Base-by-base conservation (phyloP, 2,329 filamentous ascomycete genomes). In the Nemania sp. region DNA sequence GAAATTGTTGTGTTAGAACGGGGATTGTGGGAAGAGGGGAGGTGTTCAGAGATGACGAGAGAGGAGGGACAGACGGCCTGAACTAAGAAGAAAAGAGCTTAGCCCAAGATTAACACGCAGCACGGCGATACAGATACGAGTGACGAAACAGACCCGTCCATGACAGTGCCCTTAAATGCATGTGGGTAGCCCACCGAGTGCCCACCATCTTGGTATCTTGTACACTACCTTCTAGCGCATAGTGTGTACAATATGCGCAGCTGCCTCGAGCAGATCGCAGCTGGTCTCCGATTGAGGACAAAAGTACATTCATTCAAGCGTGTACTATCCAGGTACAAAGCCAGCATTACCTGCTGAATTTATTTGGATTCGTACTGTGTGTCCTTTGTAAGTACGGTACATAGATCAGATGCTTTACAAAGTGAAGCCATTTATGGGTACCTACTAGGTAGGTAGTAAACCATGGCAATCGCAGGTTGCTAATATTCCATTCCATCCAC, bases 41-140 rank as follows among this genome's bases (percentile, higher is more conserved):
- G 60, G 55, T 63, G 57, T 56, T 61, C 49, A 57, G 61, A 56
- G 62, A 64, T 61, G 59, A 66, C 61, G 64, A 64, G 60, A 53
- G 60, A 59, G 62, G 63, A 57, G 58, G 59, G 58, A 57, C 35
- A 53, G 52, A 40, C 32, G 43, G 58, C 47, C 42, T 35, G 54
- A 60, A 56, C 57, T 67, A 62, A 57, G 61, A 59, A 58, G 60
- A 48, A 63, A 65, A 54, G 60, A 49, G 62, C 58, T 49, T 66
- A 63, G 65, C 54, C 56, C 46, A 15, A 50, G 45, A 57, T 56
- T 46, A 57, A 32, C 37, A 29, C 25, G 25, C 25, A 29, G 55
- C 42, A 57, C 60, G 61, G 68, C 67, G 67, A 68, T 63, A 65
- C 63, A 68, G 63, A 63, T 58, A 53, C 50, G 45, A 37, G 53